Evolutionary conservation across 2,329 filamentous ascomycete species (phyloP).

Genomic region (Xylariomycetidae sp.): DNA sequence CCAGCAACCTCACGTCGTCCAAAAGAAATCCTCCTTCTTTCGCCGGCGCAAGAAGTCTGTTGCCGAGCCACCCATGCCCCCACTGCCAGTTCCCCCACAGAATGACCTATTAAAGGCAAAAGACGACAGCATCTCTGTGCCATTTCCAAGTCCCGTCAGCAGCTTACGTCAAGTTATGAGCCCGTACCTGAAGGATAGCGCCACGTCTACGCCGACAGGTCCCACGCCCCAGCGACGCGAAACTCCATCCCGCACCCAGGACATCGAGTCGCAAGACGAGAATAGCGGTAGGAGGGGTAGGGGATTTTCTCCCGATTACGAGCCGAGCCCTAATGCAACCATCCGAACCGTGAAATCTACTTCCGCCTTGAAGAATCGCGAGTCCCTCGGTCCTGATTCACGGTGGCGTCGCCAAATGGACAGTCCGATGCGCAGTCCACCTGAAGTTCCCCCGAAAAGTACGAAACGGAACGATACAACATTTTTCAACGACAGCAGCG

Average conservation of each 20-base stretch:
- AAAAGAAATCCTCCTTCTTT: slow-evolving; percentile 96
- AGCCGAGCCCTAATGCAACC: slow-evolving; percentile 64
- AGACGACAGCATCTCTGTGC: slow-evolving; percentile 25
- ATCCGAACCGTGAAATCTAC: slow-evolving; percentile 57
- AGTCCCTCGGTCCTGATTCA: slow-evolving; percentile 9
- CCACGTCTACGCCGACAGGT: slow-evolving; percentile 10
- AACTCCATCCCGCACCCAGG: slow-evolving; percentile 14
- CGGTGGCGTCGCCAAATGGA: slow-evolving; percentile 19
- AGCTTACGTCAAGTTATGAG: slow-evolving; percentile 84
- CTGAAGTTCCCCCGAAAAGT: slow-evolving; percentile 17
- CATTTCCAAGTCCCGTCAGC: slow-evolving; percentile 60
- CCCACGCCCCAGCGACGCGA: slow-evolving; percentile 18
- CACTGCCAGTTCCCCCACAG: slow-evolving; percentile 29
- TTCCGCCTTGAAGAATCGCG: slow-evolving; percentile 27
- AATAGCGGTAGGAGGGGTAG: slow-evolving; percentile 35
- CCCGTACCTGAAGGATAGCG: slow-evolving; percentile 55
- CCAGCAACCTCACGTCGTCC: slow-evolving; percentile 45
- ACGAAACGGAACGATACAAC: slow-evolving; percentile 32
- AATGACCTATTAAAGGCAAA: slow-evolving; percentile 16
- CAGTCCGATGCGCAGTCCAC: slow-evolving; percentile 17
- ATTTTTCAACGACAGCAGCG: slow-evolving; percentile 47
- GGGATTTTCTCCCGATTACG: slow-evolving; percentile 71
- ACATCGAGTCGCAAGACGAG: slow-evolving; percentile 20
- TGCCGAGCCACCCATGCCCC: slow-evolving; percentile 61
- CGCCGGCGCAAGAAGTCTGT: slow-evolving; percentile 87